Percentiles rank a stretch among this genome's conserved stretches.
These are phyloP conservation scores for Heliocybe sulcata DNA, from an alignment of 1,284 basidiomycete genomes.

Conservation along the genomic window DNA sequence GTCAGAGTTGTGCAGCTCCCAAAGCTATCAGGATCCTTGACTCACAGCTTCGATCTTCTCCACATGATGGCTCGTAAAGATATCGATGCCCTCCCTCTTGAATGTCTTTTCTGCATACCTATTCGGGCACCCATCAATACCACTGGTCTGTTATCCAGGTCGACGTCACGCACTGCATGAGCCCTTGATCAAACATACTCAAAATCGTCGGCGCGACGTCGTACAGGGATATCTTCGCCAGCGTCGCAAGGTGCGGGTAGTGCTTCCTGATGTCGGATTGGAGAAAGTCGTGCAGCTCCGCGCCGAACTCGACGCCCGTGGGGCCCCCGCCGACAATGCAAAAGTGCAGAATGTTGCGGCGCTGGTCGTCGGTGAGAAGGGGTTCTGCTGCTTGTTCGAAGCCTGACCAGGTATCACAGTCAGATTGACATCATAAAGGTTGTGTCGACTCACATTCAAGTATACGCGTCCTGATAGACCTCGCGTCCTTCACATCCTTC, in stretches of 20 bases:
- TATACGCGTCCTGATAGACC: conserved; percentile 71
- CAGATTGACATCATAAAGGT: background rate
- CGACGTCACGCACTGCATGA: background rate
- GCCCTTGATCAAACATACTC: background rate
- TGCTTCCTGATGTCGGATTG: conserved; percentile 63
- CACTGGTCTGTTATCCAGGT: no score
- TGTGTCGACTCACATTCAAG: conserved; percentile 42
- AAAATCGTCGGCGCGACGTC: conserved; percentile 1
- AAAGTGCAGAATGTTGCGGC: conserved; percentile 67
- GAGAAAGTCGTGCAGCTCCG: conserved; percentile 83
- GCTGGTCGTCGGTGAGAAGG: conserved; percentile 54
- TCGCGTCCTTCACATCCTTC: conserved; percentile 78
- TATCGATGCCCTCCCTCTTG: conserved; percentile 69
- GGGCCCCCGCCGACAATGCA: conserved; percentile 72
- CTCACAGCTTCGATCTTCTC: conserved; percentile 54
- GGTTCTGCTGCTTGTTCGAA: conserved; percentile 81
- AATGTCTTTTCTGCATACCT: conserved; percentile 62
- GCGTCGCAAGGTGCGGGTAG: conserved; percentile 46
- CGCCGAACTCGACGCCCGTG: conserved; percentile 80
- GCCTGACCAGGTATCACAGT: conserved; percentile 12
- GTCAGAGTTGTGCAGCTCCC: background rate
- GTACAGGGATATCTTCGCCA: background rate
- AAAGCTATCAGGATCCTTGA: background rate
- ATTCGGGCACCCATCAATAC: background rate
- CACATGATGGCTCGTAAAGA: conserved; percentile 75